Percentiles rank a stretch among this genome's conserved stretches.
phyloP scores from a whole-genome alignment of 2,329 filamentous ascomycete genomes.

The Talaromyces sp. region DNA sequence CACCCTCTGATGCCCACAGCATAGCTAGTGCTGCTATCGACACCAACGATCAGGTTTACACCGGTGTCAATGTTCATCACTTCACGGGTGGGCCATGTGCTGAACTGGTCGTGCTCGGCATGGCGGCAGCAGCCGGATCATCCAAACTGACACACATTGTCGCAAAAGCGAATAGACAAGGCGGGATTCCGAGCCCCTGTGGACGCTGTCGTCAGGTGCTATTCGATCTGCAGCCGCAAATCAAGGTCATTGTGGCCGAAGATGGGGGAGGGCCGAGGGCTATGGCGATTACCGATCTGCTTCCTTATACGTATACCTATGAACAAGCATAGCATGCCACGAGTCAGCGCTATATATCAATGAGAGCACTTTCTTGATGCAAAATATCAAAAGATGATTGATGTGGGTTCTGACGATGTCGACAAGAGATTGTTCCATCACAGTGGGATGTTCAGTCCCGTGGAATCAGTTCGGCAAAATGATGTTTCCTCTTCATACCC shows the following conservation, averaged over 20 bases:
- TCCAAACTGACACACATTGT: conserved; percentile 21
- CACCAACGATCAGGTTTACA: conserved; percentile 18
- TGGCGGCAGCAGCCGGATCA: conserved; percentile 19
- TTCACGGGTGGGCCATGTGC: conserved; percentile 27
- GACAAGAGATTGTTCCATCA: neutral
- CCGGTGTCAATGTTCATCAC: conserved; percentile 23
- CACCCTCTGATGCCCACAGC: conserved; percentile 18
- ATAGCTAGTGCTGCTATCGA: conserved; percentile 18
- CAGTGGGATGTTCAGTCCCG: neutral
- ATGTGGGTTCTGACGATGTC: neutral
- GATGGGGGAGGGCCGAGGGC: neutral
- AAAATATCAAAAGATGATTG: neutral
- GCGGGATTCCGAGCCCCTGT: conserved; percentile 21
- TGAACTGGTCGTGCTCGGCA: conserved; percentile 23
- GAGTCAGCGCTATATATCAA: neutral
- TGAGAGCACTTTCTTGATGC: neutral
- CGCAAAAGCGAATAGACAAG: conserved; percentile 18
- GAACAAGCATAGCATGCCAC: neutral
- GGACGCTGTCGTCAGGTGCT: conserved; percentile 25
- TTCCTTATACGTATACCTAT: neutral
- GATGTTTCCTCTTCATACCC: neutral
- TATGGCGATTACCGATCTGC: neutral
- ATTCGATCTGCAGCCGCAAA: conserved; percentile 20
- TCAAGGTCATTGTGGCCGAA: conserved; percentile 19
- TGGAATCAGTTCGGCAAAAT: conserved; percentile 1